Percentiles rank a stretch among this genome's conserved stretches.
phyloP scores from a whole-genome alignment of 768 basidiomycete species.

The Mycena rebaudengoi region DNA sequence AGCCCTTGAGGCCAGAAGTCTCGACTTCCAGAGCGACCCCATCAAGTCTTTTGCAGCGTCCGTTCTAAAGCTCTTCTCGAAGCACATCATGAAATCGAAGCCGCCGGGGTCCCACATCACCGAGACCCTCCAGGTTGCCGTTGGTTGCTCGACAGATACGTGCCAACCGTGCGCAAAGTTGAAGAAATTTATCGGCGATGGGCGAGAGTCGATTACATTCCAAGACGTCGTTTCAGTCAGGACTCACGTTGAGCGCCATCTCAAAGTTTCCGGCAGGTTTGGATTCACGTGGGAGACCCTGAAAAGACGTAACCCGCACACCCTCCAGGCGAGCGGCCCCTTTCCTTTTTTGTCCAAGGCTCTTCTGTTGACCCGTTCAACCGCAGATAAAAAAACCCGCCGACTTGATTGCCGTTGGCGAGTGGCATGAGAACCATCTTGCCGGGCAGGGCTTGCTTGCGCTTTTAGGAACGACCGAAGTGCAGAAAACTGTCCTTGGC shows the following conservation, averaged over 20 bases:
- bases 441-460: not conserved
- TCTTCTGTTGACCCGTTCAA: not conserved
- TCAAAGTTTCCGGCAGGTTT: not conserved
- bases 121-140: not conserved
- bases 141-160: not conserved
- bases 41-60: not conserved
- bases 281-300: not conserved
- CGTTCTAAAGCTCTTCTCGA: not conserved
- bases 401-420: not conserved
- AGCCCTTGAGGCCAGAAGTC: not conserved
- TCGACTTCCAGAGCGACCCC: not conserved
- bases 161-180: not conserved
- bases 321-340: not conserved
- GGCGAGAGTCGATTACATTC: not conserved
- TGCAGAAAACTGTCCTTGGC: not conserved
- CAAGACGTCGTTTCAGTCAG: not conserved
- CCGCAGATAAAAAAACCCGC: slow-evolving; percentile 3
- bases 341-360: not conserved
- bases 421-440: not conserved
- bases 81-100: not conserved
- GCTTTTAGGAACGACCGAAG: not conserved
- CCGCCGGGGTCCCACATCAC: not conserved
- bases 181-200: not conserved
- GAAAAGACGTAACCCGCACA: not conserved
- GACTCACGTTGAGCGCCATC: not conserved